A percentile compares a stretch with the other conserved stretches of the same genome.
Evolutionary conservation across 768 basidiomycete species (phyloP).

Genomic region (Cystofilobasidium macerans): DNA sequence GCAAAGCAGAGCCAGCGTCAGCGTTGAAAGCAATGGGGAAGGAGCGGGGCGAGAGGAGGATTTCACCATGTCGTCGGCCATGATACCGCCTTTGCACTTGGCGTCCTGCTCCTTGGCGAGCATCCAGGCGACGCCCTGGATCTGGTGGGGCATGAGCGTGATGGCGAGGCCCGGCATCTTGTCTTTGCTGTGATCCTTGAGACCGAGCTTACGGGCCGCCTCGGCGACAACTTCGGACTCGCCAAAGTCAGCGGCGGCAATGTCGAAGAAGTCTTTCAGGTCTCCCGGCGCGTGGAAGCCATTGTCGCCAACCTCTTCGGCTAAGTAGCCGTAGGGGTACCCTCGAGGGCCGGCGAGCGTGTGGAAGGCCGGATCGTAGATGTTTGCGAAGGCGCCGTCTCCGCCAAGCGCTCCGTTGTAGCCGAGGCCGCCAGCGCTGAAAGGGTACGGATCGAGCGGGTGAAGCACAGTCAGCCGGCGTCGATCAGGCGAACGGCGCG

Average conservation of each 20-base stretch:
- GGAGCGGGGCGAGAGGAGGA: not conserved
- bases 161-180: slow-evolving; percentile 47
- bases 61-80: slow-evolving; percentile 26
- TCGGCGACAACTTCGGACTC: slow-evolving; percentile 42
- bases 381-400: not conserved
- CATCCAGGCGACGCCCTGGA: slow-evolving; percentile 72
- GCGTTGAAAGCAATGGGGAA: not conserved
- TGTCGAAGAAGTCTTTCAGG: slow-evolving; percentile 21
- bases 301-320: not conserved
- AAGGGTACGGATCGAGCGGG: not conserved
- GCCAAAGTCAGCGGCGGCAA: slow-evolving; percentile 12
- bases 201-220: slow-evolving; percentile 48
- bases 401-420: not conserved
- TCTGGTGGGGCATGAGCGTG: slow-evolving; percentile 57
- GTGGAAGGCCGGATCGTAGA: not conserved
- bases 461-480: not conserved
- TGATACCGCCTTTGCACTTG: slow-evolving; percentile 32
- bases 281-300: not conserved
- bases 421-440: not conserved
- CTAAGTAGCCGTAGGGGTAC: not conserved
- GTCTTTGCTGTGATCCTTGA: slow-evolving; percentile 43
- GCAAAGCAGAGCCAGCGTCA: not conserved
- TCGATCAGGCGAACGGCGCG: no score
- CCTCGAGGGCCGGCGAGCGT: not conserved
- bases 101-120: slow-evolving; percentile 40